Percentiles rank a stretch among this genome's conserved stretches.
These are phyloP conservation scores for Citrus medica DNA, from an alignment of 345 rosid genomes.

Conservation along the genomic window DNA sequence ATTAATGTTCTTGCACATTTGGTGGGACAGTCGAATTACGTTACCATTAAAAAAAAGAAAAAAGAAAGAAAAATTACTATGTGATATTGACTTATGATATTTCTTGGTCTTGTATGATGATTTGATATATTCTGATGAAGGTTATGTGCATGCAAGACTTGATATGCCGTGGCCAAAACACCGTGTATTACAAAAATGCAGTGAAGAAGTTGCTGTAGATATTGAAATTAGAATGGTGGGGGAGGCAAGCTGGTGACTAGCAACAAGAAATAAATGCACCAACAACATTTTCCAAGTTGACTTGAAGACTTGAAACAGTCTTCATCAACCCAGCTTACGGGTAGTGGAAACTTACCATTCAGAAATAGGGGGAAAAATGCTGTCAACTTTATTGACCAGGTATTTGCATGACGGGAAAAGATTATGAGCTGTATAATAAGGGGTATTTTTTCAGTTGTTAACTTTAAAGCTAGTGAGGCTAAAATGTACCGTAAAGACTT, in stretches of 20 bases:
- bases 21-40: background rate
- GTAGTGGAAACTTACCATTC: too few relatives aligned
- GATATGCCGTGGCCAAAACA: background rate
- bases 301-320: background rate
- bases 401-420: too few relatives aligned
- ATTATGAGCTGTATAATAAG: too few relatives aligned
- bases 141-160: background rate
- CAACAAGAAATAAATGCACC: background rate
- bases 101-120: background rate
- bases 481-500: background rate
- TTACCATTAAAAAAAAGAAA: background rate
- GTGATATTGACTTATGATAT: background rate
- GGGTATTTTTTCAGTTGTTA: background rate
- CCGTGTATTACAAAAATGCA: background rate
- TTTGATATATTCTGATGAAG: background rate
- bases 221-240: background rate
- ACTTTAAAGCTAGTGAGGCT: background rate
- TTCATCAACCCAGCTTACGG: background rate
- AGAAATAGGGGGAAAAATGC: too few relatives aligned
- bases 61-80: too few relatives aligned
- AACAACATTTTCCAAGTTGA: background rate
- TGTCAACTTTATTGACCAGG: background rate
- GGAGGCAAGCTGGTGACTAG: background rate
- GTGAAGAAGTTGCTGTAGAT: background rate
- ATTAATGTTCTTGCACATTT: background rate